Conservation (phyloP, 2,329 filamentous ascomycete species). For the Hypoxylon sp. region DNA sequence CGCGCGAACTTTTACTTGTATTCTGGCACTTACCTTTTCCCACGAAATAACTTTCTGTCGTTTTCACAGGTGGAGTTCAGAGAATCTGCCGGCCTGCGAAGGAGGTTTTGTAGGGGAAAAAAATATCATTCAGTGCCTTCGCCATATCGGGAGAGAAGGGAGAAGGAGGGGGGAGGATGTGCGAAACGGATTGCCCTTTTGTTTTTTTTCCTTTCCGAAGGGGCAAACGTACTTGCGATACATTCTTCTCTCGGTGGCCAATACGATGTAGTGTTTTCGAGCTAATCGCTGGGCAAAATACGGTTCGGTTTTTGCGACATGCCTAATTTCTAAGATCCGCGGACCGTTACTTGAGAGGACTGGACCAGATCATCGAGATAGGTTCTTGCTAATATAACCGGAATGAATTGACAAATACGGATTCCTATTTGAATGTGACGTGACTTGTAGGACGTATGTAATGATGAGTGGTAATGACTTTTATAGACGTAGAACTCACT, state of each 20-base stretch:
- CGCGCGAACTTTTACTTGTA: constrained; percentile 48
- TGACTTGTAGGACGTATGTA: constrained; percentile 5
- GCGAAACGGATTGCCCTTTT: constrained; percentile 31
- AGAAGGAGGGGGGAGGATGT: constrained; percentile 25
- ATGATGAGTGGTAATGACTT: neutral
- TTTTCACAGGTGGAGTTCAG: constrained; percentile 48
- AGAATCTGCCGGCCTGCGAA: constrained; percentile 49
- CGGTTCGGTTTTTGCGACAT: constrained; percentile 44
- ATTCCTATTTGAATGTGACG: neutral
- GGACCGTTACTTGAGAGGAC: constrained; percentile 17
- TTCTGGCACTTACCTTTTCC: constrained; percentile 45
- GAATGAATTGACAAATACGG: constrained; percentile 31
- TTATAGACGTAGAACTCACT: neutral
- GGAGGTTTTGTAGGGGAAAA: constrained; percentile 44
- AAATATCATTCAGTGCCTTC: constrained; percentile 36
- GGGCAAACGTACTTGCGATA: constrained; percentile 29
- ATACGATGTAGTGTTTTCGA: constrained; percentile 35
- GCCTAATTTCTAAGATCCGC: constrained; percentile 44
- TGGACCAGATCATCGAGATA: constrained; percentile 44
- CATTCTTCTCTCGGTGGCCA: constrained; percentile 35
- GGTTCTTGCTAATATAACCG: constrained; percentile 47
- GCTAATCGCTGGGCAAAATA: constrained; percentile 42
- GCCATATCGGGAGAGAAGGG: constrained; percentile 32
- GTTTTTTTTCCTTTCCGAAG: neutral
- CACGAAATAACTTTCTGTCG: constrained; percentile 44